Base-by-base conservation (phyloP, 139 green algal species). In the Micromonas pusilla region DNA sequence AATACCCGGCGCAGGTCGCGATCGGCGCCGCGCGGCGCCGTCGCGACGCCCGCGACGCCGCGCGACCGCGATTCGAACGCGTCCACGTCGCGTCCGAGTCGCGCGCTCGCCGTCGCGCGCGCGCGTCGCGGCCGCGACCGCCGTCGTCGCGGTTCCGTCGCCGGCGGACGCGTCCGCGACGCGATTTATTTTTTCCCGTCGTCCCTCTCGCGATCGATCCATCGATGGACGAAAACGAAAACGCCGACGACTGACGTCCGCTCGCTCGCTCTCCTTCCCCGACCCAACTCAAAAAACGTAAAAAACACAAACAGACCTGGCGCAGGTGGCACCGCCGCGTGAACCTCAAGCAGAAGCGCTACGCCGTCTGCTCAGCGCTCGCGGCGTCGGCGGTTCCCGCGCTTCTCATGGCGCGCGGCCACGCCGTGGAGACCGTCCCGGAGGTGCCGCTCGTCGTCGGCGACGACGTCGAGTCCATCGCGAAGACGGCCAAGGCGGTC, bases 291-390 rank as follows among this genome's bases (percentile, higher is more conserved):
- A n/a, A n/a, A n/a, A n/a, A n/a, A n/a, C n/a, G n/a, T n/a, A n/a
- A n/a, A n/a, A n/a, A n/a, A n/a, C n/a, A n/a, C n/a, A n/a, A n/a
- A n/a, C 30, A 80, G 67, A 84, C 83, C 64, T 99, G 96, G 96
- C 84, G 96, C 75, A 85, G 91, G 62, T 99, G 96, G 96, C 96
- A 99, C 91, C 82, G 95, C 34, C 98, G 97, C 90, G 85, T 98
- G 79, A 97, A 97, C 90, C 78, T 98, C 70, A 97, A 95, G 86
- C 90, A 96, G 87, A 97, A 97, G 92, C 91, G 96, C 71, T 96
- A 96, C 78, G 95, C 95, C 39, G 90, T 98, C 28, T 91, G 85
- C 62, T 97, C 92, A 31, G 96, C 96, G 19, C 84, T 99, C 39
- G 96, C 96, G 25, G 96, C 96, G 36, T 96, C 91, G 20, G 96